phyloP scores from a whole-genome alignment of 1,139 yeast genomes.

The Geotrichum reessii region DNA sequence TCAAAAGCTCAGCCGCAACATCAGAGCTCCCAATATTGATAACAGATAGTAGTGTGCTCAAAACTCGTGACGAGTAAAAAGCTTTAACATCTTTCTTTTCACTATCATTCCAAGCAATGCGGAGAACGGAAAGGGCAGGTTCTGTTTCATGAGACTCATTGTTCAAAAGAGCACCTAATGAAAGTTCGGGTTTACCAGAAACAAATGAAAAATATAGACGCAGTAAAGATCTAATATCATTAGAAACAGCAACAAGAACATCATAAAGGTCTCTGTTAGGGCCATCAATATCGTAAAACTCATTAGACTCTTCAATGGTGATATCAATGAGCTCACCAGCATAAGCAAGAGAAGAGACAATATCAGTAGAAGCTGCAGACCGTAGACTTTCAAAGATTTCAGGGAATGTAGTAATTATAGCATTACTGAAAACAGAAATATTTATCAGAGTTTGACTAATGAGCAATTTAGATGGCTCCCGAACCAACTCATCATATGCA shows the following conservation, averaged over 20 bases:
- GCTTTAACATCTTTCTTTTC: slow-evolving; percentile 4
- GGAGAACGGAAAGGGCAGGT: not conserved
- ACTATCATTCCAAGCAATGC: slow-evolving; percentile 2
- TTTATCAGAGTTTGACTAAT: slow-evolving; percentile 8
- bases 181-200: slow-evolving; percentile 2
- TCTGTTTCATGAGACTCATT: not conserved
- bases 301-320: slow-evolving; percentile 1
- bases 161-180: slow-evolving; percentile 1
- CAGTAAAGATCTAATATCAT: slow-evolving; percentile 8
- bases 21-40: slow-evolving; percentile 5
- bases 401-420: slow-evolving; percentile 9
- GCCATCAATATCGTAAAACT: slow-evolving; percentile 2
- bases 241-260: slow-evolving; percentile 6
- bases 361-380: not conserved
- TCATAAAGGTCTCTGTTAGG: slow-evolving; percentile 9
- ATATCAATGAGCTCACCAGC: slow-evolving; percentile 12
- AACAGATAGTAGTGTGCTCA: slow-evolving; percentile 4
- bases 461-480: not conserved
- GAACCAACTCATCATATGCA: not conserved
- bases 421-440: slow-evolving; percentile 12
- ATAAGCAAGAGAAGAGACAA: slow-evolving; percentile 10
- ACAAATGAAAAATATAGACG: not conserved
- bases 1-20: slow-evolving; percentile 5
- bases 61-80: slow-evolving; percentile 11
- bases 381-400: not conserved